Percentiles rank a stretch among this genome's conserved stretches.
Evolutionary conservation across 345 rosid species (phyloP).

Genomic region (Litchi chinensis): DNA sequence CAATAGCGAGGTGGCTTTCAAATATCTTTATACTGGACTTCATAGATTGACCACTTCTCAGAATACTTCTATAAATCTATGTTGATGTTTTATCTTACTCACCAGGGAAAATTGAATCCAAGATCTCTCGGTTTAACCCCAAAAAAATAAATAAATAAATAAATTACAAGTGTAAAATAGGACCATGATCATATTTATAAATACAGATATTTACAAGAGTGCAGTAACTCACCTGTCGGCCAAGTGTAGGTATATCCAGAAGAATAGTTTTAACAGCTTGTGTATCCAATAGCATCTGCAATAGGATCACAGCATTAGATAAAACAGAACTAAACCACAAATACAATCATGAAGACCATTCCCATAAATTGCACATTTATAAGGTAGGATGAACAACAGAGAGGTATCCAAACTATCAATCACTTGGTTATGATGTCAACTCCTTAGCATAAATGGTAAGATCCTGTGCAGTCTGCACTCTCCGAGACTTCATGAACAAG

Average conservation of each 20-base stretch:
- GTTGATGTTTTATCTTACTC: too few relatives aligned
- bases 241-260: conserved; percentile 91
- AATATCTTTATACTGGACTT: background rate
- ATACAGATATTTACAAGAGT: background rate
- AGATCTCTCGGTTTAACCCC: too few relatives aligned
- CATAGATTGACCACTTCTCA: too few relatives aligned
- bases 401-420: background rate
- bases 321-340: background rate
- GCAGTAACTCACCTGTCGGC: conserved; percentile 72
- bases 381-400: background rate
- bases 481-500: background rate
- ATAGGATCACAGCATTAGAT: conserved; percentile 1
- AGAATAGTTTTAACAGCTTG: conserved; percentile 98
- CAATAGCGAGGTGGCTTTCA: too few relatives aligned
- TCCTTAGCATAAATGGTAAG: background rate
- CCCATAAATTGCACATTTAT: background rate
- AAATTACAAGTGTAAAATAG: background rate
- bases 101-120: too few relatives aligned
- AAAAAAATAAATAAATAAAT: background rate
- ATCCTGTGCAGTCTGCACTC: background rate
- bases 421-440: background rate
- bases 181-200: background rate
- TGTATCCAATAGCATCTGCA: conserved; percentile 95
- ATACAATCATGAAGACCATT: background rate
- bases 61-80: too few relatives aligned